These are phyloP conservation scores for Diaporthe sp. DNA, from an alignment of 2,329 filamentous ascomycete species.

Conservation along the genomic window DNA sequence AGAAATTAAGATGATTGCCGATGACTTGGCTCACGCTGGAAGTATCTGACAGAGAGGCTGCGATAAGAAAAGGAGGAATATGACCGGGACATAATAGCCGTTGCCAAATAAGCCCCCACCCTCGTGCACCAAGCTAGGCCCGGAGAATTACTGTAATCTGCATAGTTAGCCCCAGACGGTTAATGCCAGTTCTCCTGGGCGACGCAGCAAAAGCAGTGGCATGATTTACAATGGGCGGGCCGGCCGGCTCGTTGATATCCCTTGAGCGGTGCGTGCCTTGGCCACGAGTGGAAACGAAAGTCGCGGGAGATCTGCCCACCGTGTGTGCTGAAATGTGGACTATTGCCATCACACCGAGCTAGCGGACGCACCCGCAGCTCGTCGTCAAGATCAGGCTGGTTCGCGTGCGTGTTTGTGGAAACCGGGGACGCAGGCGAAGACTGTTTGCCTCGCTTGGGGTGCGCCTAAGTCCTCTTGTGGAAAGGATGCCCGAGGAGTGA, in stretches of 20 bases:
- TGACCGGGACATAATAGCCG: not conserved
- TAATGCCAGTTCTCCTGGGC: not conserved
- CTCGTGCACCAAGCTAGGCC: conserved; percentile 2
- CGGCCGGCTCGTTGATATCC: not conserved
- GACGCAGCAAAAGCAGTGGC: not conserved
- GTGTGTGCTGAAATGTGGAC: not conserved
- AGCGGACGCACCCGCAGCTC: conserved; percentile 15
- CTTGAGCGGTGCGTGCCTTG: not conserved
- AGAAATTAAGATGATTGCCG: not conserved
- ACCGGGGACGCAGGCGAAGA: not conserved
- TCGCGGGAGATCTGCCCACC: conserved; percentile 16
- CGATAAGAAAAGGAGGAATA: conserved; percentile 12
- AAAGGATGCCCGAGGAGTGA: conserved; percentile 2
- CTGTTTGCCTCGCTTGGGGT: not conserved
- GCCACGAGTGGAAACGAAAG: not conserved
- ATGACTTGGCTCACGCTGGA: not conserved
- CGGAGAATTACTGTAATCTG: not conserved
- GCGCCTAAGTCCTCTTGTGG: conserved; percentile 10
- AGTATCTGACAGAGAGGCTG: not conserved
- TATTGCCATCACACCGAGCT: conserved; percentile 18
- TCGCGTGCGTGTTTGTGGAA: not conserved
- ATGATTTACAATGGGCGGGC: not conserved
- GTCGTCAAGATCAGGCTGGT: not conserved
- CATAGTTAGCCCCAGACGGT: not conserved
- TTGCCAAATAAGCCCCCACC: conserved; percentile 4